Evolutionary conservation across 176 grass and related monocot genomes (phyloP), one percentile per base, ranked within the genome.

Genomic region (Bolboschoenus planiculmis): DNA sequence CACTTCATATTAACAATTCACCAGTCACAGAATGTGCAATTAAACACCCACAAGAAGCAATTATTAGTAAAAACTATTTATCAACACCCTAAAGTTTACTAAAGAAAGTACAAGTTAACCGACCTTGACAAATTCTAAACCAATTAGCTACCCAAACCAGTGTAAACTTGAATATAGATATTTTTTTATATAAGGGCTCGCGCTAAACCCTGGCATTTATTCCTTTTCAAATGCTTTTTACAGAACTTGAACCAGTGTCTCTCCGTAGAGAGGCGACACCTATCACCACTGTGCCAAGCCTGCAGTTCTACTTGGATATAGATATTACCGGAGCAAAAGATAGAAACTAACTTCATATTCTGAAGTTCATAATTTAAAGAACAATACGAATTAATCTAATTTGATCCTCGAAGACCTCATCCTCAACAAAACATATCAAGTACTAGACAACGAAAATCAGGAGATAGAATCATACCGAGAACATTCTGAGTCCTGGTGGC

Each of bases 401-500:
- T 30, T 27, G 8, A 37, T 39, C 15, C 5, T 39, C 18, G 21
- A 2, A 40, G 2, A 18, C 15, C 34, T 39, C 21, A 43, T 27
- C n/a, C 34, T 39, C 39, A 43, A 47, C 39, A 47, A 27, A 11
- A 14, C 16, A 15, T 27, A 21, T 1, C 10, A 4, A 1, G 5
- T 0, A 30, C n/a, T n/a, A n/a, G n/a, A n/a, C n/a, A n/a, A n/a
- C n/a, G 16, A n/a, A 1, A 15, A 15, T 54, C 0, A 9, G 2
- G 43, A 23, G 8, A 4, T 15, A 4, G 8, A 35, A 44, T 36
- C 3, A 34, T 87, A 91, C 89, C 91, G 51, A 94, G 89, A 36
- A 94, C 91, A 84, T 94, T 94, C 86, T 89, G 91, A 31, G 91
- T 94, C 60, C 91, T 60, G 30, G 91, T 94, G 27, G 91, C 89